Percentiles rank a stretch among this genome's conserved stretches.
These are phyloP conservation scores for Auxenochlorella protothecoides DNA, from an alignment of 139 green algal species.

Conservation along the genomic window DNA sequence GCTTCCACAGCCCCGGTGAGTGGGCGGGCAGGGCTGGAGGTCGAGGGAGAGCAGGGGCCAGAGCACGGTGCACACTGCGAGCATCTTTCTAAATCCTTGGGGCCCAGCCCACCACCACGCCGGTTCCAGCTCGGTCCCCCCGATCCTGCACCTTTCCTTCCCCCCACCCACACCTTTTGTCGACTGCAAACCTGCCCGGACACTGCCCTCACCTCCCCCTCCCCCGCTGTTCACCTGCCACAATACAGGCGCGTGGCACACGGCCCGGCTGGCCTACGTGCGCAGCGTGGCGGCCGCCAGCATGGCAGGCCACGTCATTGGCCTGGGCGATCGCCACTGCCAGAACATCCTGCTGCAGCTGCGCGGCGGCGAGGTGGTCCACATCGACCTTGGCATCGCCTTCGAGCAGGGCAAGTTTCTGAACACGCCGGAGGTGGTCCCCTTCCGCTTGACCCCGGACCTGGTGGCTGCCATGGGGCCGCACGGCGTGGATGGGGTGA, in stretches of 20 bases:
- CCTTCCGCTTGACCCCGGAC: conserved; percentile 89
- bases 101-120: too few relatives aligned
- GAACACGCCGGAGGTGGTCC: conserved; percentile 83
- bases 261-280: conserved; percentile 61
- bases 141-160: too few relatives aligned
- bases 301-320: conserved; percentile 84
- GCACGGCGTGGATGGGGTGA: conserved; percentile 75
- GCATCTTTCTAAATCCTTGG: too few relatives aligned
- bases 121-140: too few relatives aligned
- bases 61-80: too few relatives aligned
- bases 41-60: too few relatives aligned
- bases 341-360: conserved; percentile 88
- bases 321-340: conserved; percentile 83
- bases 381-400: conserved; percentile 97
- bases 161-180: too few relatives aligned
- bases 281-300: conserved; percentile 68
- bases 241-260: conserved; percentile 49
- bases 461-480: conserved; percentile 90
- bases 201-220: too few relatives aligned
- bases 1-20: conserved; percentile 49
- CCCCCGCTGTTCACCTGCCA: too few relatives aligned
- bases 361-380: conserved; percentile 76
- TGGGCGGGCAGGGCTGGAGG: too few relatives aligned
- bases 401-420: conserved; percentile 92
- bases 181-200: too few relatives aligned